Conservation (phyloP, 176 grass and related monocot genomes). For the Themeda triandra region DNA sequence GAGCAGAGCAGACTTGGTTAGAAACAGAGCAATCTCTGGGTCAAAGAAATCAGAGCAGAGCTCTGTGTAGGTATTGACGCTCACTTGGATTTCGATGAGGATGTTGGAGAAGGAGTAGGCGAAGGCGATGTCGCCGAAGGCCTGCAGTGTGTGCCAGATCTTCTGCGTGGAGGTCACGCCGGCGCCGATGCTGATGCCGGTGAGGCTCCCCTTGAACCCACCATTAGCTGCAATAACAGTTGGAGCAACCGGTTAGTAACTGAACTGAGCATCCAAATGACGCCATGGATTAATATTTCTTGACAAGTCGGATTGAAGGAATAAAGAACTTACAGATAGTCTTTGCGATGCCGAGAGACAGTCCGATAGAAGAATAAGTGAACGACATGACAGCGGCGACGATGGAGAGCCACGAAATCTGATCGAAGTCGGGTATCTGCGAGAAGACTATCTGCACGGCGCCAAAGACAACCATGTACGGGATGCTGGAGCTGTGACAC, state of each 20-base stretch:
- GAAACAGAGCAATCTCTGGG: neutral
- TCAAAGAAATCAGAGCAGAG: neutral
- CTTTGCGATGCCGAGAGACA: neutral
- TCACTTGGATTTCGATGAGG: constrained; percentile 30
- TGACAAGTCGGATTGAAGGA: too few species aligned
- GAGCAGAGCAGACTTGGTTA: neutral
- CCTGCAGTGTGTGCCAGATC: constrained; percentile 11
- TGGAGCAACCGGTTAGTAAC: too few species aligned
- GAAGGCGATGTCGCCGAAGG: constrained; percentile 23
- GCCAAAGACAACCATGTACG: neutral
- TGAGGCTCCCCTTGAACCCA: neutral
- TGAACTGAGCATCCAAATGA: too few species aligned
- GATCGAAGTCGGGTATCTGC: neutral
- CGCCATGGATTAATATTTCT: too few species aligned
- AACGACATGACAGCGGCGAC: neutral
- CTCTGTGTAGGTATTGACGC: neutral
- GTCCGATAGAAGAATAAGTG: neutral
- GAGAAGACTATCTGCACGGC: neutral
- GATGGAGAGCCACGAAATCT: neutral
- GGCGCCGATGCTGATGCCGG: constrained; percentile 30
- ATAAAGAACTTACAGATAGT: neutral
- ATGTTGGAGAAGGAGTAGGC: constrained; percentile 28
- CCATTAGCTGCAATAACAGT: too few species aligned
- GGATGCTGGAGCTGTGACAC: neutral
- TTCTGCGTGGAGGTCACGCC: constrained; percentile 24